phyloP scores from a whole-genome alignment of 805 yeast genomes.

The Metschnikowia noctiluminum region DNA sequence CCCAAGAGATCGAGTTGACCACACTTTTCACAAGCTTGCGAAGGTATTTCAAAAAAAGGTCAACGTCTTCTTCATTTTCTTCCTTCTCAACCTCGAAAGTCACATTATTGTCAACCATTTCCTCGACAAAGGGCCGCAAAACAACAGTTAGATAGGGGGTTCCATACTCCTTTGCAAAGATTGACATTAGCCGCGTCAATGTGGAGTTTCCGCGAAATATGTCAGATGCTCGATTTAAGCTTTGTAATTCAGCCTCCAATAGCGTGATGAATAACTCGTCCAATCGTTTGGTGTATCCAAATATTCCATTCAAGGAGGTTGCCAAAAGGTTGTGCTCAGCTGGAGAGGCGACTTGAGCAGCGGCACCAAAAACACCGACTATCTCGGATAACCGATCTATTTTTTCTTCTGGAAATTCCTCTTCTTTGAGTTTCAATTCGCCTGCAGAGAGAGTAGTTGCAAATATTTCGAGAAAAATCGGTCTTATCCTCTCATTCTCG shows the following conservation, averaged over 20 bases:
- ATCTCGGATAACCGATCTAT: conserved; percentile 29
- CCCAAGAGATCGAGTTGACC: conserved; percentile 46
- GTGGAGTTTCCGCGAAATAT: conserved; percentile 78
- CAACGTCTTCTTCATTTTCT: conserved; percentile 33
- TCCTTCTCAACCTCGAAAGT: conserved; percentile 64
- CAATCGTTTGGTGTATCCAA: conserved; percentile 34
- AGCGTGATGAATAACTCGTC: conserved; percentile 51
- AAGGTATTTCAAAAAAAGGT: conserved; percentile 54
- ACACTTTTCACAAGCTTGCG: conserved; percentile 57
- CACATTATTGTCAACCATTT: conserved; percentile 46
- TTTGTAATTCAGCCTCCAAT: conserved; percentile 58
- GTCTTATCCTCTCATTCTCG: conserved; percentile 57
- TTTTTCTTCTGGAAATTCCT: conserved; percentile 27
- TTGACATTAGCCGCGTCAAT: conserved; percentile 71
- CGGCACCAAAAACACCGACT: conserved; percentile 46
- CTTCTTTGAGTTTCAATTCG: conserved; percentile 19
- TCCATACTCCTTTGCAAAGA: conserved; percentile 69
- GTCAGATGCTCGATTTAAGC: conserved; percentile 62
- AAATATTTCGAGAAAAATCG: conserved; percentile 75
- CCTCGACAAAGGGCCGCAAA: conserved; percentile 54
- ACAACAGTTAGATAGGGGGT: conserved; percentile 50
- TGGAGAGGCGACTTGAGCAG: conserved; percentile 62
- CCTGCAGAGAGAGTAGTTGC: conserved; percentile 54
- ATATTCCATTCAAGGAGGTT: conserved; percentile 55
- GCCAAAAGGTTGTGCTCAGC: conserved; percentile 71